Evolutionary conservation across 2,329 filamentous ascomycete genomes (phyloP), one percentile per base, ranked within the genome.

Genomic region (Decorospora gaudefroyi): DNA sequence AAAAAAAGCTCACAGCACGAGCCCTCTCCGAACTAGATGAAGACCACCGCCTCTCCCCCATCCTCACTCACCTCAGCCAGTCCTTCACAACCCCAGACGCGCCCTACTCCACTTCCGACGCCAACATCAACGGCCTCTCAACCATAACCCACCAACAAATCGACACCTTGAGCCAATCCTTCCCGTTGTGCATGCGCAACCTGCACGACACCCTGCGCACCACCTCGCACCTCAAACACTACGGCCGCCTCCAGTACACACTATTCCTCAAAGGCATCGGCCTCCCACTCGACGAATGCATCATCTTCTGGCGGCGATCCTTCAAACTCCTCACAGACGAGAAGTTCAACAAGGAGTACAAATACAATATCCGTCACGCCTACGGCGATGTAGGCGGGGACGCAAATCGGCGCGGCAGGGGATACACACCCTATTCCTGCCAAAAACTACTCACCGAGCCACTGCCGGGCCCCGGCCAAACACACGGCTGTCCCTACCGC

Each of bases 311-410:
- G 93, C 85, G 93, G 8, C 81, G 83, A 51, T 78, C 81, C 18
- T 97, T 99, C 80, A 84, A 84, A 67, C 87, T 90, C 56, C 83
- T 95, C 53, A 91, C 88, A 0, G 93, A 97, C 63, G 92, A 97
- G 62, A 86, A 86, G 23, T 99, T 97, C 79, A 95, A 95, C 73
- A 97, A 96, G 67, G 90, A 96, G 67, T 97, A 99, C 74, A 82
- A 88, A 30, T 99, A 99, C 79, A 97, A 99, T 68, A 83, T 97
- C 45, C 87, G 91, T n/a, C 92, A 99, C 78, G 72, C 79, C 0
- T 99, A 97, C 69, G 93, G 93, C 55, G 92, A 97, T 62, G 93
- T 97, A 0, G 93, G 93, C 41, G 92, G 92, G 45, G 92, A 97
- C 71, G 79, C 84, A 13, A 96, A 95, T 66, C 82, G 92, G 21